phyloP scores from a whole-genome alignment of 495 filamentous ascomycete genomes.

The Bryoglossum gracile region DNA sequence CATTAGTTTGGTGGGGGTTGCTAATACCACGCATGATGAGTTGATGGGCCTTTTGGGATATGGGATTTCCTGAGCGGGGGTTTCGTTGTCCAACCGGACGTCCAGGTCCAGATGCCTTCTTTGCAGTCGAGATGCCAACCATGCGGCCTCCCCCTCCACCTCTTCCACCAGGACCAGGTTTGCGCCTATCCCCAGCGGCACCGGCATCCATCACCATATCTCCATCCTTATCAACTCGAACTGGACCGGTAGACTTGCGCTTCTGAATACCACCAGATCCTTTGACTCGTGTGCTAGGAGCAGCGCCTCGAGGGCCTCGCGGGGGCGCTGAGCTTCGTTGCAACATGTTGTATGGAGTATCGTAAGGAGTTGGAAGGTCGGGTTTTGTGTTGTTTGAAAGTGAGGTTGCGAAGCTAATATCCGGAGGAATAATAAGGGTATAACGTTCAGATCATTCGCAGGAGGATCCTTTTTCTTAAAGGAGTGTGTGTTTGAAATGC shows the following conservation, averaged over 20 bases:
- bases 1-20: constrained; percentile 28
- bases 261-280: constrained; percentile 65
- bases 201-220: constrained; percentile 71
- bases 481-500: background rate
- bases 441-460: constrained; percentile 8
- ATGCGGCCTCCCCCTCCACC: background rate
- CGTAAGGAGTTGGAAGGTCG: background rate
- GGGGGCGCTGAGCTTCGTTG: constrained; percentile 13
- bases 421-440: background rate
- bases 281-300: constrained; percentile 12
- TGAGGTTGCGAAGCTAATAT: background rate
- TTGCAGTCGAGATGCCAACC: background rate
- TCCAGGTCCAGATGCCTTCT: background rate
- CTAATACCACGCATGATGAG: constrained; percentile 23
- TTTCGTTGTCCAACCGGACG: background rate
- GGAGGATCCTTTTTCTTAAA: background rate
- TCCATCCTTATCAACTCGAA: constrained; percentile 62
- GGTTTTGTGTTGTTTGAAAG: background rate
- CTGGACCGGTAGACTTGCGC: constrained; percentile 42
- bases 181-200: constrained; percentile 31
- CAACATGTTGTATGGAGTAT: constrained; percentile 4
- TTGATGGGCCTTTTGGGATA: constrained; percentile 15
- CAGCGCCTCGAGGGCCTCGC: constrained; percentile 16
- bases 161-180: constrained; percentile 23
- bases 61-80: background rate